Evolutionary conservation across 208 protist species (phyloP).

Genomic region (Wallacemonas sp.): DNA sequence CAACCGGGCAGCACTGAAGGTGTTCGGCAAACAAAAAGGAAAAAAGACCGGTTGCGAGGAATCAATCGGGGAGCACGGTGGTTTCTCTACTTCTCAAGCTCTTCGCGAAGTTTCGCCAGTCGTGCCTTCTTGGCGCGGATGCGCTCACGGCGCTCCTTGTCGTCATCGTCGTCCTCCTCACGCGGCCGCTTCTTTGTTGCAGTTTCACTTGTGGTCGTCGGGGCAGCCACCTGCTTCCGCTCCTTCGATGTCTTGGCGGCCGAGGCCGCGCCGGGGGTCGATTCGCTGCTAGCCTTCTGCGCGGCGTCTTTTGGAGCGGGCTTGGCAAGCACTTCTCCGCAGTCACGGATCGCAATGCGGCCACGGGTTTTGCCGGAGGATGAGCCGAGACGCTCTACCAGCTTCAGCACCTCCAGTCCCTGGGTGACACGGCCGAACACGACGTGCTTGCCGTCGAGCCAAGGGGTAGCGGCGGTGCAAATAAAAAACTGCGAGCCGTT

Average conservation of each 20-base stretch:
- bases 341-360: slow-evolving; percentile 68
- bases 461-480: slow-evolving; percentile 80
- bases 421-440: slow-evolving; percentile 94
- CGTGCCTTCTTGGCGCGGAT: slow-evolving; percentile 69
- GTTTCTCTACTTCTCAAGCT: slow-evolving; percentile 27
- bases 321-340: slow-evolving; percentile 59
- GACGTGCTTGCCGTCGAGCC: slow-evolving; percentile 95
- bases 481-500: slow-evolving; percentile 97
- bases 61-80: neutral
- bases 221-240: neutral
- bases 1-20: too few relatives aligned
- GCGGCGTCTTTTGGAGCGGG: slow-evolving; percentile 9
- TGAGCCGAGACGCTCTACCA: slow-evolving; percentile 74
- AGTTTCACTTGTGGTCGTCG: neutral
- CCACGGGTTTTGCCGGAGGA: slow-evolving; percentile 65
- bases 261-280: neutral
- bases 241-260: slow-evolving; percentile 3
- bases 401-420: slow-evolving; percentile 83
- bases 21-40: neutral
- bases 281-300: neutral
- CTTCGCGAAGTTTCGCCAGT: slow-evolving; percentile 44
- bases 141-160: slow-evolving; percentile 41
- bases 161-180: slow-evolving; percentile 26
- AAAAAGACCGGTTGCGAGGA: too few relatives aligned
- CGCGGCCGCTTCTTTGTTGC: slow-evolving; percentile 19